phyloP scores from a whole-genome alignment of 2,329 filamentous ascomycete genomes.

The Cladosporium velox region DNA sequence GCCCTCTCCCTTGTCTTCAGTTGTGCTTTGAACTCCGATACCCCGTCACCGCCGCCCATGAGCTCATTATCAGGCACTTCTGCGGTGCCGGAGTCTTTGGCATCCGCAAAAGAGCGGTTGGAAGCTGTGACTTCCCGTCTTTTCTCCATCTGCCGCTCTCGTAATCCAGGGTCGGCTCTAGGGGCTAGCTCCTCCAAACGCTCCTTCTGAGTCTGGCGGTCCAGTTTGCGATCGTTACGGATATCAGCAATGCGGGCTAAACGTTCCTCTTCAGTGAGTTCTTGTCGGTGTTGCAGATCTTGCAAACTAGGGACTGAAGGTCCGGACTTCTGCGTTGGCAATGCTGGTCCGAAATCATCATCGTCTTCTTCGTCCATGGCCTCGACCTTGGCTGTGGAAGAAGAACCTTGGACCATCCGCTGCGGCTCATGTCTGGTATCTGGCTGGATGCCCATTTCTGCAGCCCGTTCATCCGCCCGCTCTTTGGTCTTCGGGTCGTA shows the following conservation, averaged over 20 bases:
- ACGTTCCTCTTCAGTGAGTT: slow-evolving; percentile 54
- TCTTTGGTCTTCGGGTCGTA: slow-evolving; percentile 77
- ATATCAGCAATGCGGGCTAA: slow-evolving; percentile 53
- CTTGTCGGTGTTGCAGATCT: slow-evolving; percentile 66
- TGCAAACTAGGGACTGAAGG: slow-evolving; percentile 69
- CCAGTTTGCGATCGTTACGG: slow-evolving; percentile 58
- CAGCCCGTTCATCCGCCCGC: slow-evolving; percentile 44
- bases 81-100: slow-evolving; percentile 62
- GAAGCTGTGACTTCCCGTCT: slow-evolving; percentile 69
- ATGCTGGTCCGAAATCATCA: slow-evolving; percentile 59
- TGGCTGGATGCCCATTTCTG: neutral
- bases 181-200: slow-evolving; percentile 78
- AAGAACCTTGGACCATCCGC: neutral
- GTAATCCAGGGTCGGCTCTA: slow-evolving; percentile 78
- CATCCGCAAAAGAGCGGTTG: slow-evolving; percentile 70
- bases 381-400: neutral
- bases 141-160: slow-evolving; percentile 86
- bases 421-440: neutral
- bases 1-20: slow-evolving; percentile 67
- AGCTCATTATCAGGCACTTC: slow-evolving; percentile 74
- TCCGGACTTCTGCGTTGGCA: slow-evolving; percentile 46
- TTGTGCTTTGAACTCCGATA: slow-evolving; percentile 66
- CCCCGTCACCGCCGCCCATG: slow-evolving; percentile 70
- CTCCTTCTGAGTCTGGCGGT: slow-evolving; percentile 68
- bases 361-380: slow-evolving; percentile 46